Evolutionary conservation across 192 early-diverging fungal species (phyloP).

Genomic region (Backusella morwellensis): DNA sequence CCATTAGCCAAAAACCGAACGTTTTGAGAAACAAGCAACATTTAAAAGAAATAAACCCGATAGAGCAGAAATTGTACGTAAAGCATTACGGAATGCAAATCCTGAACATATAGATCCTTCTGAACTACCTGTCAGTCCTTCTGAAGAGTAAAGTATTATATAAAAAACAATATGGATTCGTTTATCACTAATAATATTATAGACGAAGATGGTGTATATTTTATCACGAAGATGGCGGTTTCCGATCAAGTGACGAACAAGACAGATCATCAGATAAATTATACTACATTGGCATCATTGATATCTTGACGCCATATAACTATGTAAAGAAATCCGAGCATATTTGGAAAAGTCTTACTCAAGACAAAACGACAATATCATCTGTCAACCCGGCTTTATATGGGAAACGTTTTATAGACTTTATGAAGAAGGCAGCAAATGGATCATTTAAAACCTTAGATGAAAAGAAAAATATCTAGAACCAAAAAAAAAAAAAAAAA

Average conservation of each 20-base stretch:
- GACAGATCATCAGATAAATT: not conserved
- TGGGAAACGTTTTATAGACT: conserved; percentile 9
- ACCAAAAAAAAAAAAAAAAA: not conserved
- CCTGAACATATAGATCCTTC: conserved; percentile 58
- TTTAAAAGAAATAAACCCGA: conserved; percentile 44
- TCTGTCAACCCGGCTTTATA: not conserved
- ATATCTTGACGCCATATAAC: conserved; percentile 96
- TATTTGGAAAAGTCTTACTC: conserved; percentile 79
- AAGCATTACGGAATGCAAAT: conserved; percentile 57
- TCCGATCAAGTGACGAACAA: conserved; percentile 15
- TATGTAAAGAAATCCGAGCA: conserved; percentile 86
- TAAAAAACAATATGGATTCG: not conserved
- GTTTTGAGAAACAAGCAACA: conserved; percentile 35
- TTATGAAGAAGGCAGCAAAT: conserved; percentile 11
- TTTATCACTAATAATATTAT: not conserved
- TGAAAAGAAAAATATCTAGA: conserved; percentile 2
- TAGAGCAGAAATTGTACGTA: conserved; percentile 51
- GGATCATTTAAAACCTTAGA: not conserved
- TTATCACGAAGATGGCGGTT: conserved; percentile 17
- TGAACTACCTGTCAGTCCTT: conserved; percentile 52
- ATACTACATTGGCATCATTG: conserved; percentile 97
- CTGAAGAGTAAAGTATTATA: conserved; percentile 30
- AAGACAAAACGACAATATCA: conserved; percentile 54
- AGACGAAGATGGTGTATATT: conserved; percentile 15
- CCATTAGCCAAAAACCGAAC: not conserved